Evolutionary conservation across 352 stramenopile species (phyloP).

Genomic region (Phytophthora kernoviae): DNA sequence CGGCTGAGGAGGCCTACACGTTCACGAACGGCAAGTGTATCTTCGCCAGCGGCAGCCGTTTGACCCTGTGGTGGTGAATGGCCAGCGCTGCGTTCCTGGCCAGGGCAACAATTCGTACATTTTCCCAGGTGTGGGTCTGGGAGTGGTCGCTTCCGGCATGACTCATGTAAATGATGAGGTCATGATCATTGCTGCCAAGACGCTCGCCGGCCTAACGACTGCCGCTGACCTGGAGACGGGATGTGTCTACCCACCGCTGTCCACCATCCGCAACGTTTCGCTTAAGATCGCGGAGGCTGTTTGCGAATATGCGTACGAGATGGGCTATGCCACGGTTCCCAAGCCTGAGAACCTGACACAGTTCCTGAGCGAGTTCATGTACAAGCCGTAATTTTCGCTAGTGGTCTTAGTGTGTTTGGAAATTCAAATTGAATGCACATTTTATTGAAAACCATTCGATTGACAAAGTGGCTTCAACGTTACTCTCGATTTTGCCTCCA

Average conservation of each 20-base stretch:
- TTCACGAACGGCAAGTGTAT: slow-evolving; percentile 96
- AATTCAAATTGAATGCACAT: slow-evolving; percentile 24
- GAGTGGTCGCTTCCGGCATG: slow-evolving; percentile 84
- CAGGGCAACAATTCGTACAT: slow-evolving; percentile 98
- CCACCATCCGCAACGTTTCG: slow-evolving; percentile 92
- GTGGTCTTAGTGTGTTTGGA: no score
- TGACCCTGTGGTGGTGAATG: slow-evolving; percentile 92
- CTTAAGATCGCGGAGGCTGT: slow-evolving; percentile 93
- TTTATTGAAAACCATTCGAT: slow-evolving; percentile 28
- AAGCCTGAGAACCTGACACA: slow-evolving; percentile 59
- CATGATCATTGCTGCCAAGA: slow-evolving; percentile 84
- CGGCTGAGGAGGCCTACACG: slow-evolving; percentile 95
- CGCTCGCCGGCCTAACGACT: slow-evolving; percentile 74
- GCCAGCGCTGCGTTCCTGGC: slow-evolving; percentile 80
- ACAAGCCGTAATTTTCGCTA: slow-evolving; percentile 56
- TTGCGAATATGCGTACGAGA: slow-evolving; percentile 76
- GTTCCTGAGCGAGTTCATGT: slow-evolving; percentile 65
- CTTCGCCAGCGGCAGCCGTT: slow-evolving; percentile 97
- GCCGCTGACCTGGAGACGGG: slow-evolving; percentile 91
- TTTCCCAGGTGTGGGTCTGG: slow-evolving; percentile 97
- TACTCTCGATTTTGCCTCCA: not conserved
- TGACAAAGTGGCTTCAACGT: not conserved
- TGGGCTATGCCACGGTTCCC: slow-evolving; percentile 60
- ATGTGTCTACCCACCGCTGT: slow-evolving; percentile 94
- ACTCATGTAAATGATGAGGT: slow-evolving; percentile 82